Percentiles rank a stretch among this genome's conserved stretches.
Conservation (phyloP, 78 protist genomes). For the Guillardia theta region DNA sequence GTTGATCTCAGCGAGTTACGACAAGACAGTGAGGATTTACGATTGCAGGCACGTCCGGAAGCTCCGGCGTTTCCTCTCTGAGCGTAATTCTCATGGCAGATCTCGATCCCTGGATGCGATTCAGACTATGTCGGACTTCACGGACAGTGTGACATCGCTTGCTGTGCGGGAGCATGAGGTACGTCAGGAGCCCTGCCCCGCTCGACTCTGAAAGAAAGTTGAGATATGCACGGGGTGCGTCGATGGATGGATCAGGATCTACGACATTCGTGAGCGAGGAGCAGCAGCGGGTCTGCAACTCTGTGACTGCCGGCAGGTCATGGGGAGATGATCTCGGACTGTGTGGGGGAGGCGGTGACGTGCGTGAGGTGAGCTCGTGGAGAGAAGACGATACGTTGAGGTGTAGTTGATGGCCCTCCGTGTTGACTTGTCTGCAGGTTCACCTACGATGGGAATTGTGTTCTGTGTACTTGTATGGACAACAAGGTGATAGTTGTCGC, state of each 20-base stretch:
- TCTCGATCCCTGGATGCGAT: neutral
- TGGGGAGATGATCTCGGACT: neutral
- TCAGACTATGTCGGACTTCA: neutral
- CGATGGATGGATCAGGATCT: neutral
- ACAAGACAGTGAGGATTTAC: neutral
- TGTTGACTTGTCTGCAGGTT: no score
- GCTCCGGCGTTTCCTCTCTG: neutral
- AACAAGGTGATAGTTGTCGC: neutral
- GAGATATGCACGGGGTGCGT: neutral
- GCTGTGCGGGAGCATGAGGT: neutral
- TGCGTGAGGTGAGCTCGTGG: no score
- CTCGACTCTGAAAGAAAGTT: no score
- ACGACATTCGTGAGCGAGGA: neutral
- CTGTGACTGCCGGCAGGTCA: neutral
- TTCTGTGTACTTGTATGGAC: neutral
- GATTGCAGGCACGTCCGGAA: neutral
- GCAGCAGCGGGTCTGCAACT: no score
- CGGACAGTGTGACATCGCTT: neutral
- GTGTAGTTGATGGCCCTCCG: no score
- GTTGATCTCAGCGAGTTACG: neutral
- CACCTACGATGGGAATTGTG: neutral
- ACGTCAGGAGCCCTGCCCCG: neutral
- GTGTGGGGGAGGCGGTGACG: neutral
- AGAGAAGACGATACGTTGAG: no score
- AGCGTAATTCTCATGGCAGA: neutral